A percentile compares a stretch with the other conserved stretches of the same genome.
These are phyloP conservation scores for Melianthus villosus DNA, from an alignment of 441 rosid genomes.

Conservation along the genomic window DNA sequence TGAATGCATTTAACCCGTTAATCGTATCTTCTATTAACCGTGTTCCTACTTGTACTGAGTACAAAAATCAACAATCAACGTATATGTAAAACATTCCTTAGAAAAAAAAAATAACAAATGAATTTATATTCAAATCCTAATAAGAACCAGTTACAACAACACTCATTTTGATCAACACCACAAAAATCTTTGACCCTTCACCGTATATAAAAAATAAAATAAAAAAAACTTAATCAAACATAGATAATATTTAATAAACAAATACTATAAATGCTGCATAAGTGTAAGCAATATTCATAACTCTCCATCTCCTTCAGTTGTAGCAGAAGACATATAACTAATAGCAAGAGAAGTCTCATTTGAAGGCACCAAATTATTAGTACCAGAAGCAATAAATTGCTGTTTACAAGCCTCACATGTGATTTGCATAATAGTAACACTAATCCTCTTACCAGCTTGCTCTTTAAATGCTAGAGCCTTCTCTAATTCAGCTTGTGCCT, in stretches of 20 bases:
- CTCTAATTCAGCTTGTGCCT: conserved; percentile 63
- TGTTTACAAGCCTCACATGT: conserved; percentile 82
- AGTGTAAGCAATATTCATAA: background rate
- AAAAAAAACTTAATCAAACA: background rate
- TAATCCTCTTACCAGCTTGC: conserved; percentile 57
- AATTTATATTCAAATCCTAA: no score
- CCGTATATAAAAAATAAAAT: background rate
- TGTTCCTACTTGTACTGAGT: no score
- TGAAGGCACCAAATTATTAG: conserved; percentile 16
- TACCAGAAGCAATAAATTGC: conserved; percentile 32
- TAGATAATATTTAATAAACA: no score
- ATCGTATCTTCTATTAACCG: no score
- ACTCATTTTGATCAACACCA: background rate
- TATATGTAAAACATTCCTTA: no score
- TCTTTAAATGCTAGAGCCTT: conserved; percentile 58
- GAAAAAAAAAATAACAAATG: no score
- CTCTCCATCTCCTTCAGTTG: conserved; percentile 55
- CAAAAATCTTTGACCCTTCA: background rate
- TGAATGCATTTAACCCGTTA: no score
- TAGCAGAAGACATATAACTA: conserved; percentile 81
- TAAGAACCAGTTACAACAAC: no score
- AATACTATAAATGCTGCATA: no score
- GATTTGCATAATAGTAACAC: conserved; percentile 51
- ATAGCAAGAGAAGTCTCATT: conserved; percentile 65
- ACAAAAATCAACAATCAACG: no score